These are phyloP conservation scores for Aspergillus bombycis DNA, from an alignment of 2,329 filamentous ascomycete species.

Conservation along the genomic window DNA sequence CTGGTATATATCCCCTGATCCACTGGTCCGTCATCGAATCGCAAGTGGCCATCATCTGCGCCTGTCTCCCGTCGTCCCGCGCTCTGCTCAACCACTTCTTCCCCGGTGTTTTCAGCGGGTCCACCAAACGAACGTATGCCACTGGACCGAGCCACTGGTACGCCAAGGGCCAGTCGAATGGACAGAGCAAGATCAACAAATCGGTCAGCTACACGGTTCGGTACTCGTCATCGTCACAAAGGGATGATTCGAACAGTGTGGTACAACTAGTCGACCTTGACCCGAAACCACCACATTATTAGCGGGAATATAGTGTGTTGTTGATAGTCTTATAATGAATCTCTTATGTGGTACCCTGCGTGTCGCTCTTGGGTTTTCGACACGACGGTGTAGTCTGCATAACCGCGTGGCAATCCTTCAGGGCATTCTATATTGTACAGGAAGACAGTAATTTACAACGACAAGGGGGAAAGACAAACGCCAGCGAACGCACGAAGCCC, in stretches of 20 bases:
- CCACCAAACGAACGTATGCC: constrained; percentile 17
- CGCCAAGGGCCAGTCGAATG: not conserved
- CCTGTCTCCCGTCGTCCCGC: constrained; percentile 30
- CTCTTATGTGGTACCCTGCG: too few relatives aligned
- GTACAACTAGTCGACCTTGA: not conserved
- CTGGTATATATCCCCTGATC: constrained; percentile 27
- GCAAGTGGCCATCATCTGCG: constrained; percentile 30
- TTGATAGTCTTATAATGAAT: not conserved
- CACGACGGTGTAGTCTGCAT: too few relatives aligned
- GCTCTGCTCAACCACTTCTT: constrained; percentile 26
- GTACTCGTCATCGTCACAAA: constrained; percentile 18
- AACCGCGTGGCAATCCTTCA: too few relatives aligned
- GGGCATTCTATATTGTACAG: not conserved
- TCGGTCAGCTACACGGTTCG: constrained; percentile 30
- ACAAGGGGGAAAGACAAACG: not conserved
- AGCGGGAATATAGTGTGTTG: not conserved
- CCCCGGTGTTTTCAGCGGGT: constrained; percentile 20
- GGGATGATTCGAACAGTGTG: constrained; percentile 1
- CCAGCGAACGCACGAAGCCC: not conserved
- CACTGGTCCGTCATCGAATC: constrained; percentile 35
- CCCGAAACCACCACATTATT: not conserved
- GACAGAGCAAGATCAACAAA: constrained; percentile 27
- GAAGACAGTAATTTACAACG: not conserved
- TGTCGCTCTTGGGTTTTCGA: not conserved
- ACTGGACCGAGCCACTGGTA: constrained; percentile 6